Conservation (phyloP, 1,139 yeast genomes). For the Casaregolazyma suthepensis region DNA sequence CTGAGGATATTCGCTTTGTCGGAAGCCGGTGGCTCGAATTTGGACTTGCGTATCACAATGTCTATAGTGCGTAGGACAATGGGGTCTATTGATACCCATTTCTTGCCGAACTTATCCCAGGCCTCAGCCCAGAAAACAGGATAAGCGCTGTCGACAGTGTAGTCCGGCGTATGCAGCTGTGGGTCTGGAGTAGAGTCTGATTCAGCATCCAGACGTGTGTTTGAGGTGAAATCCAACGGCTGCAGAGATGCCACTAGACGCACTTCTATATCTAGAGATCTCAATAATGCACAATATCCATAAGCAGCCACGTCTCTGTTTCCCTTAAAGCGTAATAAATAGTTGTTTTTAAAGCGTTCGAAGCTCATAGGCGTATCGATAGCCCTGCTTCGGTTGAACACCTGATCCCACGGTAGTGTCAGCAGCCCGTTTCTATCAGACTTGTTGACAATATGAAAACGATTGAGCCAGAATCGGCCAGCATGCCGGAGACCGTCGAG, state of each 20-base stretch:
- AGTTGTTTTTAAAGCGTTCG: constrained; percentile 20
- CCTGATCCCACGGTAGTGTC: constrained; percentile 58
- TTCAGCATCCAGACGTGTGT: constrained; percentile 23
- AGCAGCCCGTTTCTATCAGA: constrained; percentile 35
- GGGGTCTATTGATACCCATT: constrained; percentile 88
- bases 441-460: constrained; percentile 45
- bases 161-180: not conserved
- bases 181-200: not conserved
- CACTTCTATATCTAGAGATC: constrained; percentile 67
- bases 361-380: constrained; percentile 21
- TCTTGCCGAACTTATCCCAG: constrained; percentile 67
- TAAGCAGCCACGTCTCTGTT: constrained; percentile 78
- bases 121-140: constrained; percentile 95
- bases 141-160: constrained; percentile 26
- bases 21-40: constrained; percentile 68
- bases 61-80: constrained; percentile 60
- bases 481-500: constrained; percentile 67
- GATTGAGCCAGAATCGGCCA: constrained; percentile 55
- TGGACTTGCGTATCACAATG: constrained; percentile 54
- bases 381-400: constrained; percentile 28
- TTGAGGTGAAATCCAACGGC: constrained; percentile 75
- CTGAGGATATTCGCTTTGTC: constrained; percentile 56
- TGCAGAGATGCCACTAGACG: constrained; percentile 78
- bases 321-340: constrained; percentile 39
- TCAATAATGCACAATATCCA: constrained; percentile 71